Evolutionary conservation across 257 asterid species (phyloP).

Genomic region (Thymus quinquecostatus): DNA sequence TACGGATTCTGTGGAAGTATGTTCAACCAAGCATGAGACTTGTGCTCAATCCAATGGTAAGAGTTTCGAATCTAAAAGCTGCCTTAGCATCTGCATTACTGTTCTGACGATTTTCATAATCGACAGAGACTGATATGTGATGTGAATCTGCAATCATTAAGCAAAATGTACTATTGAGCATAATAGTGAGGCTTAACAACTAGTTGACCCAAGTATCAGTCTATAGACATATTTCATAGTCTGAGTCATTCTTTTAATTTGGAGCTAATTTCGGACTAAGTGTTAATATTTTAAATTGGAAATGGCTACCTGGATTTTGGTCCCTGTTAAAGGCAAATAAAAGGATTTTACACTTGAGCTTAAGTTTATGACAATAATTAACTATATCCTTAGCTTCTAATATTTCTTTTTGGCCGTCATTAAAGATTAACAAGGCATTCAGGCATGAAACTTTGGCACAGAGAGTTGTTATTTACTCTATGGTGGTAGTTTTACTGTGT

Average conservation of each 20-base stretch:
- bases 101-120: constrained; percentile 10
- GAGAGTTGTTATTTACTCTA: background rate
- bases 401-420: constrained; percentile 5
- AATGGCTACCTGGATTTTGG: background rate
- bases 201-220: background rate
- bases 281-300: background rate
- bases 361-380: background rate
- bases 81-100: background rate
- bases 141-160: constrained; percentile 10
- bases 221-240: background rate
- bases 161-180: background rate
- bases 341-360: background rate
- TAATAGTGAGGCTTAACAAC: background rate
- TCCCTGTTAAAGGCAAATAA: background rate
- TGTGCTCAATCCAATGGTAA: constrained; percentile 93
- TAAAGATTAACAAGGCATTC: background rate
- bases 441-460: constrained; percentile 1
- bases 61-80: background rate
- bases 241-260: background rate
- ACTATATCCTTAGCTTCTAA: constrained; percentile 11
- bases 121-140: background rate
- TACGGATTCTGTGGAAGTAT: constrained; percentile 74
- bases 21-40: constrained; percentile 92
- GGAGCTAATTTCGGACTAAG: background rate
- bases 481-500: background rate